These are phyloP conservation scores for Beauveria caledonica DNA, from an alignment of 2,329 filamentous ascomycete genomes.

Conservation along the genomic window DNA sequence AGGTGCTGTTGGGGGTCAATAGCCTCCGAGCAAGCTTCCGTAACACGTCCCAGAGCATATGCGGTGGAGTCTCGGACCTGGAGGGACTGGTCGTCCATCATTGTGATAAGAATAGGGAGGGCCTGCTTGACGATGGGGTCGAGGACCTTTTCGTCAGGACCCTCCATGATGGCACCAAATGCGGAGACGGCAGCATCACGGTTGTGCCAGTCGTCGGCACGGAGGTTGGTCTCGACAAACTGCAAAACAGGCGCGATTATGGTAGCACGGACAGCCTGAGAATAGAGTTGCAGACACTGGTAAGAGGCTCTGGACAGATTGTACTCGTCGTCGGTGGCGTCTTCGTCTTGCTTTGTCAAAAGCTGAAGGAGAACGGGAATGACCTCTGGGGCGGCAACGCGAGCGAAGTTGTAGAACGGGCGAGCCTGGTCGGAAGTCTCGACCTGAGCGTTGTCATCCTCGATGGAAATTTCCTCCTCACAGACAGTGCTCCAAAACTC, in stretches of 20 bases:
- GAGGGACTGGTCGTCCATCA: conserved; percentile 84
- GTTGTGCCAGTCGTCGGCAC: conserved; percentile 87
- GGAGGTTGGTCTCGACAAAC: conserved; percentile 88
- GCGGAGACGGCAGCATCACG: conserved; percentile 94
- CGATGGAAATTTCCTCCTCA: conserved; percentile 95
- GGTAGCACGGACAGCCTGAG: conserved; percentile 78
- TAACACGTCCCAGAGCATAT: conserved; percentile 92
- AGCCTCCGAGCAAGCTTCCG: conserved; percentile 82
- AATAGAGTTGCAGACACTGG: conserved; percentile 91
- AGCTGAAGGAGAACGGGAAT: conserved; percentile 83
- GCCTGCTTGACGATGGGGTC: conserved; percentile 95
- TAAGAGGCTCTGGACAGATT: conserved; percentile 92
- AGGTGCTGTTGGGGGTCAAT: conserved; percentile 82
- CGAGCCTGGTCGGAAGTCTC: conserved; percentile 79
- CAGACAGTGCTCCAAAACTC: conserved; percentile 99
- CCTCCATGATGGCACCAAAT: conserved; percentile 98
- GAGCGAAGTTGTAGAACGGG: conserved; percentile 91
- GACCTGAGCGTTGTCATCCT: conserved; percentile 78
- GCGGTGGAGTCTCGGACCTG: conserved; percentile 95
- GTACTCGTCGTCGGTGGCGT: conserved; percentile 94
- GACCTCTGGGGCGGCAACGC: conserved; percentile 87
- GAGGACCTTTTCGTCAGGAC: conserved; percentile 84
- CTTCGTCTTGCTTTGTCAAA: conserved; percentile 95
- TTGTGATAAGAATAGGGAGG: conserved; percentile 77
- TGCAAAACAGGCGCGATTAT: conserved; percentile 79